These are phyloP conservation scores for Taxillus chinensis DNA, from an alignment of 164 flowering plant species.

Conservation along the genomic window DNA sequence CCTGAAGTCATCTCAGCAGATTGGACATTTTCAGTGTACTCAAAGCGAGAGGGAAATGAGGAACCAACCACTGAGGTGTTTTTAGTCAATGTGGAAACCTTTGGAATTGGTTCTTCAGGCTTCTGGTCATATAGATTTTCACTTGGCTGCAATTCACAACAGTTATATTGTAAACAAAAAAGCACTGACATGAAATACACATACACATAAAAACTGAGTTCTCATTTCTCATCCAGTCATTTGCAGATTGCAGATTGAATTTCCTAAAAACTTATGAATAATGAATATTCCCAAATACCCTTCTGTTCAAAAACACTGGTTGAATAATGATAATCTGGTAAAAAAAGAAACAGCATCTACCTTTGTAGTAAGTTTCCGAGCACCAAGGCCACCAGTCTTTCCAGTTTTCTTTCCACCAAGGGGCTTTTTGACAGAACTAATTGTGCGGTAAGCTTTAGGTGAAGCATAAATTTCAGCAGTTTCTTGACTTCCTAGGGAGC, in stretches of 20 bases:
- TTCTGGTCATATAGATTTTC: constrained; percentile 93
- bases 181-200: background rate
- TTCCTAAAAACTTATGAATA: background rate
- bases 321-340: background rate
- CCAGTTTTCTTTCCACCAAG: constrained; percentile 73
- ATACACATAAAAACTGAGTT: background rate
- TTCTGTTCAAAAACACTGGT: background rate
- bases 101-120: constrained; percentile 74
- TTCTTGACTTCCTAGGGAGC: constrained; percentile 32
- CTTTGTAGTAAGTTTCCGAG: constrained; percentile 80
- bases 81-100: constrained; percentile 41
- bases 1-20: constrained; percentile 41
- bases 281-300: background rate
- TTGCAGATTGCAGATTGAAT: background rate
- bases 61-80: constrained; percentile 27
- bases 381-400: constrained; percentile 91
- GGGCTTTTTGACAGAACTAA: constrained; percentile 61
- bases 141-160: constrained; percentile 52
- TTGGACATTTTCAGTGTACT: constrained; percentile 60
- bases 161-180: background rate
- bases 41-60: constrained; percentile 74
- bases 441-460: constrained; percentile 48
- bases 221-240: too few relatives aligned
- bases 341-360: constrained; percentile 25
- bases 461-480: constrained; percentile 33